A percentile compares a stretch with the other conserved stretches of the same genome.
Conservation (phyloP, 2,329 filamentous ascomycete genomes). For the Neofusicoccum laricinum region DNA sequence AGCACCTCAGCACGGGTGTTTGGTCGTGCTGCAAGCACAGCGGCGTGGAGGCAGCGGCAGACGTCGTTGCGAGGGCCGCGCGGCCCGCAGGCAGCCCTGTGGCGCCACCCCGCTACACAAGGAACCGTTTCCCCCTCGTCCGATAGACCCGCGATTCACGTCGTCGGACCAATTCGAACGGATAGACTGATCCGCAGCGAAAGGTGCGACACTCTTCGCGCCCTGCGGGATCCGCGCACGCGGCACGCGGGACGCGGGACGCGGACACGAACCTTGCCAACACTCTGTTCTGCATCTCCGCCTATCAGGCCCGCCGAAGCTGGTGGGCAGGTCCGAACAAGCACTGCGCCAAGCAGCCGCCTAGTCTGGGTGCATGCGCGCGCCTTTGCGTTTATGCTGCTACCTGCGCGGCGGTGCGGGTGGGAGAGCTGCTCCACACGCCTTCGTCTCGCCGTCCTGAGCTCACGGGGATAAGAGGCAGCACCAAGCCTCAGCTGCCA, state of each 20-base stretch:
- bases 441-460: too few relatives aligned
- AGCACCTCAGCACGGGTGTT: too few relatives aligned
- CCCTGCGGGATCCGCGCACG: not conserved
- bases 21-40: too few relatives aligned
- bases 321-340: too few relatives aligned
- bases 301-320: too few relatives aligned
- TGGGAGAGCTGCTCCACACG: not conserved
- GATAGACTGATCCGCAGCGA: not conserved
- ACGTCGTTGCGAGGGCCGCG: not conserved
- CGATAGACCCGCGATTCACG: not conserved
- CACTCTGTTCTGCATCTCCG: not conserved
- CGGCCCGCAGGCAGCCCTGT: not conserved
- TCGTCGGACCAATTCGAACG: not conserved
- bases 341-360: not conserved
- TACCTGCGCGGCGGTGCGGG: not conserved
- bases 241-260: too few relatives aligned
- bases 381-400: not conserved
- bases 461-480: too few relatives aligned
- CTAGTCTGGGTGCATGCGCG: too few relatives aligned
- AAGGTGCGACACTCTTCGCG: not conserved
- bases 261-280: too few relatives aligned
- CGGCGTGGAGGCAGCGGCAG: too few relatives aligned
- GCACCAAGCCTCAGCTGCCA: not conserved
- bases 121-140: too few relatives aligned
- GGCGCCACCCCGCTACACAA: too few relatives aligned